Evolutionary conservation across 2,329 filamentous ascomycete genomes (phyloP).

Genomic region (Mariannaea elegans): DNA sequence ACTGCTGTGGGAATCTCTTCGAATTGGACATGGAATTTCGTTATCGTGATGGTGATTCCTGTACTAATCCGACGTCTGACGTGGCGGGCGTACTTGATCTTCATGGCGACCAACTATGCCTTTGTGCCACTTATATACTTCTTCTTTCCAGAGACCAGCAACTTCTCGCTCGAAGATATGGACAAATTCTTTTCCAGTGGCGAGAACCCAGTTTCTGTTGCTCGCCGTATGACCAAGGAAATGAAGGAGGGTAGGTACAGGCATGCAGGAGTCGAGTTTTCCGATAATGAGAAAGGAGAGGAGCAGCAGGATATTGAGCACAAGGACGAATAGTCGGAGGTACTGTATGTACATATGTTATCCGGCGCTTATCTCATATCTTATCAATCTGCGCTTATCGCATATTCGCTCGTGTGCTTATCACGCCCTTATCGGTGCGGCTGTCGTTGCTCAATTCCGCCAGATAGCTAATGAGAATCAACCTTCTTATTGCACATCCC

Average conservation of each 20-base stretch:
- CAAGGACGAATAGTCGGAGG: constrained; percentile 1
- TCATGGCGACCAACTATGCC: constrained; percentile 56
- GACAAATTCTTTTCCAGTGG: constrained; percentile 44
- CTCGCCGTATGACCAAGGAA: constrained; percentile 19
- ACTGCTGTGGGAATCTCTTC: constrained; percentile 31
- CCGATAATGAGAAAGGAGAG: constrained; percentile 18
- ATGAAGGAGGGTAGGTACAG: constrained; percentile 21
- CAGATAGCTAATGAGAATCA: too few species aligned
- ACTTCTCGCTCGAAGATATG: constrained; percentile 60
- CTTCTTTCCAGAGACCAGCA: constrained; percentile 62
- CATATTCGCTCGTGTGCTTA: too few species aligned
- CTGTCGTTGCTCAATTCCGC: too few species aligned
- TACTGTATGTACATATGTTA: too few species aligned
- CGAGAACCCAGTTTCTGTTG: constrained; percentile 18
- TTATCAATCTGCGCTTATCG: too few species aligned
- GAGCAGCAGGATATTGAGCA: constrained; percentile 8
- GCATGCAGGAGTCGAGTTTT: constrained; percentile 14
- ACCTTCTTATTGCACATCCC: too few species aligned
- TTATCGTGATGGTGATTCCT: constrained; percentile 61
- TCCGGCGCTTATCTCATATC: too few species aligned
- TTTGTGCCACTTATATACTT: constrained; percentile 54
- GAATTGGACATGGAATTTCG: constrained; percentile 50
- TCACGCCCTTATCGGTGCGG: too few species aligned
- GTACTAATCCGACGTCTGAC: constrained; percentile 54
- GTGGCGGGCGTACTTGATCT: constrained; percentile 63